These are phyloP conservation scores for Hypoxylon fragiforme DNA, from an alignment of 495 filamentous ascomycete species.

Conservation along the genomic window DNA sequence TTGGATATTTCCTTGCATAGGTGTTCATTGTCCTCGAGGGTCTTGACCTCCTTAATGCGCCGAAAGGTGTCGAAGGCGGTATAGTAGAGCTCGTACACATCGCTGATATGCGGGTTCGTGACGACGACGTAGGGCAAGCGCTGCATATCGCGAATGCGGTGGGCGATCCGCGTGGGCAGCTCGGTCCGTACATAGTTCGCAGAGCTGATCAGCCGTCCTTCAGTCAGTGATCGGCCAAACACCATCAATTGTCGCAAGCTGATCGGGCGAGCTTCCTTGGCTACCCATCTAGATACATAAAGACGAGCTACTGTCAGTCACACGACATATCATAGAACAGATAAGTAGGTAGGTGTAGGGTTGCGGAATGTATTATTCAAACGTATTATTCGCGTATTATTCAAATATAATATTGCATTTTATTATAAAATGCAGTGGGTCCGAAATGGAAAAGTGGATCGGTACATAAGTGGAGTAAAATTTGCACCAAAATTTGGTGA, in stretches of 20 bases:
- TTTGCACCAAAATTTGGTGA: too few species aligned
- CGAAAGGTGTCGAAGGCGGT: slow-evolving; percentile 90
- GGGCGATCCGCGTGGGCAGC: slow-evolving; percentile 87
- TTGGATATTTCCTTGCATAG: slow-evolving; percentile 81
- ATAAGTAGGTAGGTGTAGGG: too few species aligned
- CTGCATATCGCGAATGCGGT: slow-evolving; percentile 96
- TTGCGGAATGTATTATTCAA: too few species aligned
- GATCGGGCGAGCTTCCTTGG: slow-evolving; percentile 81
- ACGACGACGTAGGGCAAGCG: slow-evolving; percentile 94
- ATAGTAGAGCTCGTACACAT: slow-evolving; percentile 97
- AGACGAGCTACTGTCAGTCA: slow-evolving; percentile 31
- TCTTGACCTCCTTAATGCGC: slow-evolving; percentile 78
- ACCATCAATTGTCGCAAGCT: slow-evolving; percentile 91
- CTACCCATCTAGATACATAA: slow-evolving; percentile 70
- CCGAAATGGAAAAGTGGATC: too few species aligned
- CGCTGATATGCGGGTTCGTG: slow-evolving; percentile 88
- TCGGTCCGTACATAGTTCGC: slow-evolving; percentile 98
- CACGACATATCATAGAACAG: too few species aligned
- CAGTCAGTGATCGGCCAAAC: slow-evolving; percentile 86
- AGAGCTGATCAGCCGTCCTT: slow-evolving; percentile 83
- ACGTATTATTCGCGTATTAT: too few species aligned
- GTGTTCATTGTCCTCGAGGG: slow-evolving; percentile 84
- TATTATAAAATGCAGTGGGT: too few species aligned
- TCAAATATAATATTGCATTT: too few species aligned
- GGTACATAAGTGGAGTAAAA: too few species aligned